Evolutionary conservation across 495 filamentous ascomycete species (phyloP).

Genomic region (Elasticomyces elasticus): DNA sequence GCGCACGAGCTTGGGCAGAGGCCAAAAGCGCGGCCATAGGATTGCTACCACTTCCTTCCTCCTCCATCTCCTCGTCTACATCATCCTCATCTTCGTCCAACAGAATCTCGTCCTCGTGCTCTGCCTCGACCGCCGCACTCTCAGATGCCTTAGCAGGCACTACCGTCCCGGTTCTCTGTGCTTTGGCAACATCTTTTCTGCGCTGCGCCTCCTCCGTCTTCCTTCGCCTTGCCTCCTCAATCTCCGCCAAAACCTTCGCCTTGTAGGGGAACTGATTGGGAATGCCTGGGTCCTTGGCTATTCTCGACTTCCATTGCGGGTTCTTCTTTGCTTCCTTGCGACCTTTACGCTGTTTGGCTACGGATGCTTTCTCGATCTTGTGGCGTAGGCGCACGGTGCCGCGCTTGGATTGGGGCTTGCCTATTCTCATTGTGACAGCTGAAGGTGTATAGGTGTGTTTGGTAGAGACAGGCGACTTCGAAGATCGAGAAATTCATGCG

Average conservation of each 20-base stretch:
- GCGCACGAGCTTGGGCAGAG: slow-evolving; percentile 76
- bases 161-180: slow-evolving; percentile 40
- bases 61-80: slow-evolving; percentile 41
- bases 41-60: slow-evolving; percentile 49
- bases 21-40: slow-evolving; percentile 91
- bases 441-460: not conserved
- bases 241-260: slow-evolving; percentile 84
- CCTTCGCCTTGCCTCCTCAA: slow-evolving; percentile 71
- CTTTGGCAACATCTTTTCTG: slow-evolving; percentile 61
- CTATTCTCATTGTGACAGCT: slow-evolving; percentile 16
- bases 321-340: slow-evolving; percentile 89
- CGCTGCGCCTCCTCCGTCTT: slow-evolving; percentile 71
- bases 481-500: too few relatives aligned
- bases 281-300: slow-evolving; percentile 96
- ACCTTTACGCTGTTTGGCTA: slow-evolving; percentile 79
- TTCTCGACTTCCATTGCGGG: slow-evolving; percentile 82
- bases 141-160: slow-evolving; percentile 36
- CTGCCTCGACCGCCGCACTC: slow-evolving; percentile 32
- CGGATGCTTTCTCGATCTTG: slow-evolving; percentile 91
- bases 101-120: slow-evolving; percentile 31
- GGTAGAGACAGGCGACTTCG: not conserved
- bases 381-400: slow-evolving; percentile 76
- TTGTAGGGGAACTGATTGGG: slow-evolving; percentile 98
- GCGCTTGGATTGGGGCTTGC: slow-evolving; percentile 83
- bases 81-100: slow-evolving; percentile 30